Percentiles rank a stretch among this genome's conserved stretches.
These are phyloP conservation scores for Penicillium rolfsii DNA, from an alignment of 2,329 filamentous ascomycete species.

Conservation along the genomic window DNA sequence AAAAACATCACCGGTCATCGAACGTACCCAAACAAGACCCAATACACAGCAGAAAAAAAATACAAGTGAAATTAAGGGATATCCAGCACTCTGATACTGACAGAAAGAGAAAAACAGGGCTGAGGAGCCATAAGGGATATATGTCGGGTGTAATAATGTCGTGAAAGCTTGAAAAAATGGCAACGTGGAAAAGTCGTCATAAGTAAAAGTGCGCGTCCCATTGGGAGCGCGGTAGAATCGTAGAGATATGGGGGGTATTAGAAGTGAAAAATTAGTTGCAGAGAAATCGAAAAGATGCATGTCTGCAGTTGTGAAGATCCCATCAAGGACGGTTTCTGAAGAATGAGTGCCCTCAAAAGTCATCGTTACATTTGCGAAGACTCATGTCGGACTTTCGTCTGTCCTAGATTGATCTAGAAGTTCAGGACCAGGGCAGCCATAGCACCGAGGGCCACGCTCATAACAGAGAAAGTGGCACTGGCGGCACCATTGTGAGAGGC, in stretches of 20 bases:
- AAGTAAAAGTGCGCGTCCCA: conserved; percentile 17
- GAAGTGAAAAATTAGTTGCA: conserved; percentile 23
- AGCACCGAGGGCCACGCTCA: conserved; percentile 30
- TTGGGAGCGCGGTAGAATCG: conserved; percentile 16
- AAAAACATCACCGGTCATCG: conserved; percentile 19
- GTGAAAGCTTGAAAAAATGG: conserved; percentile 23
- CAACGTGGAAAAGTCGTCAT: conserved; percentile 32
- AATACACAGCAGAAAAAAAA: conserved; percentile 23
- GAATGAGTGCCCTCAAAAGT: conserved; percentile 7
- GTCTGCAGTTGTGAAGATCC: conserved; percentile 13
- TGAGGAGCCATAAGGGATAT: conserved; percentile 26
- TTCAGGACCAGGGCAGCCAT: conserved; percentile 31
- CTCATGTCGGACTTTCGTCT: conserved; percentile 4
- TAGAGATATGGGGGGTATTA: conserved; percentile 25
- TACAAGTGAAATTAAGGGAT: conserved; percentile 11
- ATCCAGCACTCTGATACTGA: conserved; percentile 20
- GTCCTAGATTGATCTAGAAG: conserved; percentile 22
- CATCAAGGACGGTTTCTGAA: conserved; percentile 3
- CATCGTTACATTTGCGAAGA: conserved; percentile 17
- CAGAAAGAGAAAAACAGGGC: conserved; percentile 17
- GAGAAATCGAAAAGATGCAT: conserved; percentile 18
- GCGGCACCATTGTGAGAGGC: conserved; percentile 22
- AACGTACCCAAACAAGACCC: conserved; percentile 22
- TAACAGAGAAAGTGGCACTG: conserved; percentile 28
- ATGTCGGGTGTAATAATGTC: conserved; percentile 23